These are phyloP conservation scores for Candida insectorum DNA, from an alignment of 805 yeast species.

Conservation along the genomic window DNA sequence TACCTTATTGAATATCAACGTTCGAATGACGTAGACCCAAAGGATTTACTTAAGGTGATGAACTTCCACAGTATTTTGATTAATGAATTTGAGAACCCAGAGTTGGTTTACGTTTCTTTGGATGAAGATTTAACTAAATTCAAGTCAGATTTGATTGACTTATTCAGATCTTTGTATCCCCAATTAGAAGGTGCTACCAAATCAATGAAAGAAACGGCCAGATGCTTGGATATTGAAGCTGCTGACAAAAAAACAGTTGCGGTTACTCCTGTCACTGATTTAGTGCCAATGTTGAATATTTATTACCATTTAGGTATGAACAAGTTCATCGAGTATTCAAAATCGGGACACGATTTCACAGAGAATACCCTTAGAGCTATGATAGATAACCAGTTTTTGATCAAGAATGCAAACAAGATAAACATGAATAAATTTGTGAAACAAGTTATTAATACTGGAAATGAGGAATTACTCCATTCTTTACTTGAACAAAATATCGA, in stretches of 20 bases:
- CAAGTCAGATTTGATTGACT: conserved; percentile 5
- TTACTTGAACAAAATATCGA: conserved; percentile 12
- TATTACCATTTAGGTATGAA: conserved; percentile 22
- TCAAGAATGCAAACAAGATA: conserved; percentile 3
- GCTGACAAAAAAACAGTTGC: conserved; percentile 7
- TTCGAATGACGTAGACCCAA: not conserved
- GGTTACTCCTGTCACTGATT: conserved; percentile 12
- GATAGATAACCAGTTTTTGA: conserved; percentile 25
- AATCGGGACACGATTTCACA: conserved; percentile 29
- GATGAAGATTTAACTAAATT: conserved; percentile 20
- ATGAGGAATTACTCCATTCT: conserved; percentile 2
- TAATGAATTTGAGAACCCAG: conserved; percentile 37
- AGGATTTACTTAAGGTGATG: conserved; percentile 9
- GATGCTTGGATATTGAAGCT: conserved; percentile 10
- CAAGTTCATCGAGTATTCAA: conserved; percentile 24
- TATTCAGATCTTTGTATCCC: not conserved
- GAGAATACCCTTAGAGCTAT: conserved; percentile 29
- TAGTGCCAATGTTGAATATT: conserved; percentile 25
- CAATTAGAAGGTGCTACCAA: not conserved
- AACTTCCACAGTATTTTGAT: conserved; percentile 28
- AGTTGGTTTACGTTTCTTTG: conserved; percentile 33
- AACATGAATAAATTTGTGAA: conserved; percentile 8
- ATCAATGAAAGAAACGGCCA: conserved; percentile 2
- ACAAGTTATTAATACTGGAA: conserved; percentile 3
- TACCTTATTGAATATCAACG: conserved; percentile 16